Evolutionary conservation across 257 asterid species (phyloP), one percentile per base, ranked within the genome.

Genomic region (Lithospermum erythrorhizon): DNA sequence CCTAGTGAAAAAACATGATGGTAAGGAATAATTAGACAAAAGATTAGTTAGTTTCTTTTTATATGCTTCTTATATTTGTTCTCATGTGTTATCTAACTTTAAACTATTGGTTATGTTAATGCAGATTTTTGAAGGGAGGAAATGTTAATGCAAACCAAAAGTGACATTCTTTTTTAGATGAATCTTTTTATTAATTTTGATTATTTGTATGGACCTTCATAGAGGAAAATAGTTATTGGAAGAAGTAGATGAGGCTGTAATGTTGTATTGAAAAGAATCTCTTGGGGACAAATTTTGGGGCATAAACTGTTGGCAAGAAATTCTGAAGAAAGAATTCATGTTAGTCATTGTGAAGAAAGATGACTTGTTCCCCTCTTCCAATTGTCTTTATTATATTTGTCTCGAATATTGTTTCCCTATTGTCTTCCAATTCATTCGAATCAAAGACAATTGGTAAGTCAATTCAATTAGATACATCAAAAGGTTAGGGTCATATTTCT

Each of bases 1-100:
- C 57, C 71, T 82, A 65, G n/a, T 77, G 76, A 93, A 89, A 94
- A 84, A 81, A 79, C 95, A 79, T 78, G 94, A 85, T 76, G 97
- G 99, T 82, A 75, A 82, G 82, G 61, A 15, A 16, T 32, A 9
- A 22, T 21, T 53, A 61, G 24, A 59, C 60, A 24, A 35, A n/a
- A 55, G 48, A 55, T 22, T 35, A 18, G 19, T 13, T 64, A 41
- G 35, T 30, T 59, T 53, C 21, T 13, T 9, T 21, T n/a, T 53
- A 19, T 13, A 3, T 29, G 48, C 48, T 10, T 51, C 7, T 41
- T 11, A 18, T 58, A 30, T 51, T 45, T 61, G 25, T 51, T 66
- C 63, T 49, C 53, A 16, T 45, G 17, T 6, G 64, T 47, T 55
- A 48, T 53, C 59, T 15, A 35, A 59, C 20, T 65, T 70, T 68